Conservation (phyloP, 2,329 filamentous ascomycete genomes). For the Cytospora piceae region DNA sequence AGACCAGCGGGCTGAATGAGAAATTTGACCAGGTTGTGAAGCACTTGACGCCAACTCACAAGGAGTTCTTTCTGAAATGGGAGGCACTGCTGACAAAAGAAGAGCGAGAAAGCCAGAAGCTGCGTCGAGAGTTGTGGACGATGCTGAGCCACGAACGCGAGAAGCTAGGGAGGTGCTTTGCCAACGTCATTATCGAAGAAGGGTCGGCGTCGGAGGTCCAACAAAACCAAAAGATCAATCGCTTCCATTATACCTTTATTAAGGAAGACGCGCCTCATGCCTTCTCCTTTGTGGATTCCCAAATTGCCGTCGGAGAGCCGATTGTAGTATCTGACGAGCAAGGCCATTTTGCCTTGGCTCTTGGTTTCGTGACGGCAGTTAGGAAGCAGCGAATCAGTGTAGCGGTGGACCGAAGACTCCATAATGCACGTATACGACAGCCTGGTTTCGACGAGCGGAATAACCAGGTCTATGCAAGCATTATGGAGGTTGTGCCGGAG, state of each 20-base stretch:
- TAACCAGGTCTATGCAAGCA: slow-evolving; percentile 87
- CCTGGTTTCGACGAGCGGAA: slow-evolving; percentile 73
- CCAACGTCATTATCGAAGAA: slow-evolving; percentile 81
- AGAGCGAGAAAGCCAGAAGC: slow-evolving; percentile 86
- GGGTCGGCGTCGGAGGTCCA: slow-evolving; percentile 72
- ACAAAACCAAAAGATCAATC: slow-evolving; percentile 81
- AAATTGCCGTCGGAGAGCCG: slow-evolving; percentile 84
- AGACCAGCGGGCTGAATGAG: slow-evolving; percentile 77
- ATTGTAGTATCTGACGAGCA: slow-evolving; percentile 96
- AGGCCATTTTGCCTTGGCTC: slow-evolving; percentile 91
- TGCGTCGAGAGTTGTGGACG: slow-evolving; percentile 91
- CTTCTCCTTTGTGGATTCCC: slow-evolving; percentile 90
- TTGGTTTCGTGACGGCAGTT: slow-evolving; percentile 84
- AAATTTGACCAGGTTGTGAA: slow-evolving; percentile 82
- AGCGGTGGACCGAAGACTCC: slow-evolving; percentile 85
- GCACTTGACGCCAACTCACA: slow-evolving; percentile 75
- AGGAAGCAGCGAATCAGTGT: slow-evolving; percentile 78
- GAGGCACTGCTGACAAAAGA: slow-evolving; percentile 91
- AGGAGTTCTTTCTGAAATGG: slow-evolving; percentile 92
- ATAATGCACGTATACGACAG: slow-evolving; percentile 79
- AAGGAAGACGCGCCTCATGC: slow-evolving; percentile 64
- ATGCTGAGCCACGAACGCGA: slow-evolving; percentile 91
- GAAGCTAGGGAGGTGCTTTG: slow-evolving; percentile 85
- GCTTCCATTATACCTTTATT: slow-evolving; percentile 82
- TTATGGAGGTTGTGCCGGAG: slow-evolving; percentile 79